These are phyloP conservation scores for Xerocomellus intermedius DNA, from an alignment of 768 basidiomycete species.

Conservation along the genomic window DNA sequence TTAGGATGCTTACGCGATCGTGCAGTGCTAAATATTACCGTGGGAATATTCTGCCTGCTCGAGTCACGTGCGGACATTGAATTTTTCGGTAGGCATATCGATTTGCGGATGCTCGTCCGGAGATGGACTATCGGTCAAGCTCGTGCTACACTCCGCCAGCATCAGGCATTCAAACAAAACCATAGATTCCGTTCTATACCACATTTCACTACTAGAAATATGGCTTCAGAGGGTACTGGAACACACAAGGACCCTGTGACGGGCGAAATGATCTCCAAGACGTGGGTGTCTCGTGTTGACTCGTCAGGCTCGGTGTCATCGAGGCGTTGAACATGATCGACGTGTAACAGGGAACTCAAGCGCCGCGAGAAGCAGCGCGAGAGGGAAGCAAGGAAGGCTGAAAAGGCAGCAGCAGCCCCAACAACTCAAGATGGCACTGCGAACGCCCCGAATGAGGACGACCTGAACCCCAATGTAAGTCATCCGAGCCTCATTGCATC, in stretches of 20 bases:
- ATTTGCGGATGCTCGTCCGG: conserved; percentile 27
- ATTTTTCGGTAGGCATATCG: conserved; percentile 23
- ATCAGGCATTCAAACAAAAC: background rate
- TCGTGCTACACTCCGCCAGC: conserved; percentile 10
- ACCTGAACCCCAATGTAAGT: conserved; percentile 89
- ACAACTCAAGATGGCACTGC: conserved; percentile 37
- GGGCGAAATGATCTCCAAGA: conserved; percentile 96
- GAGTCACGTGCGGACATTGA: conserved; percentile 1
- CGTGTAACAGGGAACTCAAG: conserved; percentile 79
- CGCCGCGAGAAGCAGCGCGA: conserved; percentile 83
- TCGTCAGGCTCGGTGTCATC: conserved; percentile 9
- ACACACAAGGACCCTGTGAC: conserved; percentile 79
- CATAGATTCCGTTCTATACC: conserved; percentile 8
- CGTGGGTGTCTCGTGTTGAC: conserved; percentile 48
- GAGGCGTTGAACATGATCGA: conserved; percentile 28
- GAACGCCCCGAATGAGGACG: conserved; percentile 61
- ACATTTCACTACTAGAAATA: conserved; percentile 20
- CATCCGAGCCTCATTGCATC: background rate
- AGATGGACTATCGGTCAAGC: conserved; percentile 18
- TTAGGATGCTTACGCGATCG: conserved; percentile 28
- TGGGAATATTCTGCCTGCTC: background rate
- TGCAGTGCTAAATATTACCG: conserved; percentile 8
- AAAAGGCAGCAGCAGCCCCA: conserved; percentile 58
- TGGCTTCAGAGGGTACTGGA: conserved; percentile 38
- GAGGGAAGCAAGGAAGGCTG: conserved; percentile 71